Conservation (phyloP, 495 filamentous ascomycete species). For the Aspergillus steynii region DNA sequence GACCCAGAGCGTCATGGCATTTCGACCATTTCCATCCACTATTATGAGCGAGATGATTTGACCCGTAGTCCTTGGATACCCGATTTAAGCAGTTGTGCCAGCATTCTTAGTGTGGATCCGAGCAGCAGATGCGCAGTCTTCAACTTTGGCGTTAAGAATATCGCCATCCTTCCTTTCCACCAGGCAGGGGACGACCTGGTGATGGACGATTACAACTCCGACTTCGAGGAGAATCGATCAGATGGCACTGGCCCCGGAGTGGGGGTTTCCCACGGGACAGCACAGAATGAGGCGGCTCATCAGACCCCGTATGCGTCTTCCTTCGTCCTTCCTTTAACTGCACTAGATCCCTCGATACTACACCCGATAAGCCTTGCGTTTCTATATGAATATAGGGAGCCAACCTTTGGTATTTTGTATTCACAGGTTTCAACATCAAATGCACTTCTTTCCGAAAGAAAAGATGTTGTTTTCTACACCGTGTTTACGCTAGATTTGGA, state of each 20-base stretch:
- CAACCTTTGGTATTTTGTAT: slow-evolving; percentile 92
- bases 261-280: slow-evolving; percentile 25
- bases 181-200: slow-evolving; percentile 83
- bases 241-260: slow-evolving; percentile 16
- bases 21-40: slow-evolving; percentile 90
- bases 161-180: slow-evolving; percentile 92
- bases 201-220: slow-evolving; percentile 85
- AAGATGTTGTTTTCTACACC: slow-evolving; percentile 82
- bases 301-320: slow-evolving; percentile 85
- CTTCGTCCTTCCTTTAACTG: slow-evolving; percentile 82
- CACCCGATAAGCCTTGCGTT: slow-evolving; percentile 92
- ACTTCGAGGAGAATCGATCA: slow-evolving; percentile 59
- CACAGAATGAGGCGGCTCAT: slow-evolving; percentile 55
- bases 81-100: slow-evolving; percentile 66
- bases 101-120: slow-evolving; percentile 83
- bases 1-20: slow-evolving; percentile 76
- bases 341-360: slow-evolving; percentile 80
- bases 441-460: slow-evolving; percentile 72
- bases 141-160: slow-evolving; percentile 83
- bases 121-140: slow-evolving; percentile 89
- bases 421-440: slow-evolving; percentile 68
- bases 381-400: slow-evolving; percentile 94
- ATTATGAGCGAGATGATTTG: slow-evolving; percentile 92
- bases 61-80: slow-evolving; percentile 72
- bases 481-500: slow-evolving; percentile 95